These are phyloP conservation scores for Calendula officinalis DNA, from an alignment of 129 eudicot genomes.

Conservation along the genomic window DNA sequence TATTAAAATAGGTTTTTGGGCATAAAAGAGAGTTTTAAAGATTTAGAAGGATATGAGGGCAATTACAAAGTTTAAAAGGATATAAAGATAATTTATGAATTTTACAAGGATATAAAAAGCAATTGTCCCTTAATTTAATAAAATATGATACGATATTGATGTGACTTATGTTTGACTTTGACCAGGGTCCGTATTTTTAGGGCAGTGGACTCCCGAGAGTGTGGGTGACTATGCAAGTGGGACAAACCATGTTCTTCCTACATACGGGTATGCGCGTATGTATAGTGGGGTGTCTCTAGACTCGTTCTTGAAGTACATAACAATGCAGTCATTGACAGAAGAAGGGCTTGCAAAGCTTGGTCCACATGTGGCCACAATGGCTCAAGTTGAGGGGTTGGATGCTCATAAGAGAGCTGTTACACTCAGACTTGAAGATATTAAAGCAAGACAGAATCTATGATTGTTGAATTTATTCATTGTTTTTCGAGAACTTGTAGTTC, in stretches of 20 bases:
- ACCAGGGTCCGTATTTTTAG: slow-evolving; percentile 99
- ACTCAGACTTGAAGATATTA: slow-evolving; percentile 78
- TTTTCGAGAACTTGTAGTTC: too few relatives aligned
- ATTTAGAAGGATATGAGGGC: too few relatives aligned
- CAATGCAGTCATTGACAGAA: slow-evolving; percentile 94
- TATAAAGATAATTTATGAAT: too few relatives aligned
- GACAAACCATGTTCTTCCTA: slow-evolving; percentile 95
- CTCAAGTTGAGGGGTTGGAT: slow-evolving; percentile 92
- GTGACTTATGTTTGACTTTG: too few relatives aligned
- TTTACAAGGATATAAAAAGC: too few relatives aligned
- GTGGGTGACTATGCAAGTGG: slow-evolving; percentile 99
- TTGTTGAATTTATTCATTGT: too few relatives aligned
- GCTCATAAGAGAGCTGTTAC: slow-evolving; percentile 97
- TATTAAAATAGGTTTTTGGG: too few relatives aligned
- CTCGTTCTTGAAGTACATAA: slow-evolving; percentile 92
- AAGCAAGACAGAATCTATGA: slow-evolving; percentile 65
- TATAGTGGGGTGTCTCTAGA: slow-evolving; percentile 92
- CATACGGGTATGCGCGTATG: slow-evolving; percentile 97
- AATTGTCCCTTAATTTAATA: too few relatives aligned
- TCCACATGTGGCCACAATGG: slow-evolving; percentile 92
- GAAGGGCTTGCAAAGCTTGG: slow-evolving; percentile 83
- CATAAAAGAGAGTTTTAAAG: too few relatives aligned
- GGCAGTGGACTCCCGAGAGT: slow-evolving; percentile 99
- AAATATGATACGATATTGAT: too few relatives aligned
- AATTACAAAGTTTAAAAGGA: too few relatives aligned